Evolutionary conservation across 2,329 filamentous ascomycete species (phyloP).

Genomic region (Neonectria punicea): DNA sequence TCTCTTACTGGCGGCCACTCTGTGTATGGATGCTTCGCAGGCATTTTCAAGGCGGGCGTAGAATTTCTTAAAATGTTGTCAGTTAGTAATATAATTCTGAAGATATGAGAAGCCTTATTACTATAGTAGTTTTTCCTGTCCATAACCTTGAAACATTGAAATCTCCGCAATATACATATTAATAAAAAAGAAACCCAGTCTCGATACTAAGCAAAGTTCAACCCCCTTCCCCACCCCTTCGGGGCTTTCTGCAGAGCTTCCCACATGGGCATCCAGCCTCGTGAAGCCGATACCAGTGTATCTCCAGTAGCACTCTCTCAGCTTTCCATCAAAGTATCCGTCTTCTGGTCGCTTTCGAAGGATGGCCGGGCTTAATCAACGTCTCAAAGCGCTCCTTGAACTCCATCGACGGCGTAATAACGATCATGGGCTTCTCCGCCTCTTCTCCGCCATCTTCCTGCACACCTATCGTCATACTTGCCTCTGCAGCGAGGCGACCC

Average conservation of each 20-base stretch:
- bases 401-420: not conserved
- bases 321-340: too few species aligned
- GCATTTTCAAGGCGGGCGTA: conserved; percentile 46
- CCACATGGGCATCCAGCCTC: not conserved
- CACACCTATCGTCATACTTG: not conserved
- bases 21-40: conserved; percentile 61
- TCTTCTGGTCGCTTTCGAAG: not conserved
- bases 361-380: not conserved
- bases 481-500: not conserved
- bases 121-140: not conserved
- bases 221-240: too few species aligned
- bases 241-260: not conserved
- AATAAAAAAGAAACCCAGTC: too few species aligned
- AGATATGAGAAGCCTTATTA: conserved; percentile 26
- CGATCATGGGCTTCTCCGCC: not conserved
- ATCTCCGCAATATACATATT: too few species aligned
- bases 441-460: not conserved
- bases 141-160: not conserved
- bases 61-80: not conserved
- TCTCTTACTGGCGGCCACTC: conserved; percentile 68
- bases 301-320: not conserved
- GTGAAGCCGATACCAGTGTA: not conserved
- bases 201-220: not conserved
- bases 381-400: not conserved
- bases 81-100: conserved; percentile 20